Evolutionary conservation across 345 rosid genomes (phyloP).

Genomic region (Psidium guajava): DNA sequence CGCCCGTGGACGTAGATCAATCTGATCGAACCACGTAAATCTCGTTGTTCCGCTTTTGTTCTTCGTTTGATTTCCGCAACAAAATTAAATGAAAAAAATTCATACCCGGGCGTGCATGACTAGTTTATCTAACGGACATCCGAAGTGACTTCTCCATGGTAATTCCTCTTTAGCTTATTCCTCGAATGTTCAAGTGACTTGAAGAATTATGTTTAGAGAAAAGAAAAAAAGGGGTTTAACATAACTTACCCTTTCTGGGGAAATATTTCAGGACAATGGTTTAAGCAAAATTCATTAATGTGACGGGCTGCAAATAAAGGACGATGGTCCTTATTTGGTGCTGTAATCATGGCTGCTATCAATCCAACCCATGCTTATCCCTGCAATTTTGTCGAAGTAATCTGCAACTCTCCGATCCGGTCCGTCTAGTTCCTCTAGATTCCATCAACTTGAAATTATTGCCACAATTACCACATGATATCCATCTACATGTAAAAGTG

Average conservation of each 20-base stretch:
- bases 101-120: not conserved
- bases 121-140: too few species aligned
- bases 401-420: not conserved
- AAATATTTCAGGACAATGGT: not conserved
- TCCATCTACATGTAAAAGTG: not conserved
- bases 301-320: not conserved
- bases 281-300: not conserved
- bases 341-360: not conserved
- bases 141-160: too few species aligned
- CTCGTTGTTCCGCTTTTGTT: too few species aligned
- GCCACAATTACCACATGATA: not conserved
- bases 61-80: too few species aligned
- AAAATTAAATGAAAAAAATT: too few species aligned
- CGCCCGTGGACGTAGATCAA: too few species aligned
- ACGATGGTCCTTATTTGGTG: not conserved
- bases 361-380: not conserved
- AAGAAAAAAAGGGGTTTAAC: not conserved
- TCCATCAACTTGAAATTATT: not conserved
- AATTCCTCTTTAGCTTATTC: not conserved
- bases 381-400: not conserved
- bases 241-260: not conserved
- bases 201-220: not conserved
- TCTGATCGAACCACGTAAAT: too few species aligned
- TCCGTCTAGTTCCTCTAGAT: not conserved
- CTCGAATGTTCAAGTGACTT: not conserved